Conservation (phyloP, 163 green algal genomes). For the Chlamydomonas reinhardtii region DNA sequence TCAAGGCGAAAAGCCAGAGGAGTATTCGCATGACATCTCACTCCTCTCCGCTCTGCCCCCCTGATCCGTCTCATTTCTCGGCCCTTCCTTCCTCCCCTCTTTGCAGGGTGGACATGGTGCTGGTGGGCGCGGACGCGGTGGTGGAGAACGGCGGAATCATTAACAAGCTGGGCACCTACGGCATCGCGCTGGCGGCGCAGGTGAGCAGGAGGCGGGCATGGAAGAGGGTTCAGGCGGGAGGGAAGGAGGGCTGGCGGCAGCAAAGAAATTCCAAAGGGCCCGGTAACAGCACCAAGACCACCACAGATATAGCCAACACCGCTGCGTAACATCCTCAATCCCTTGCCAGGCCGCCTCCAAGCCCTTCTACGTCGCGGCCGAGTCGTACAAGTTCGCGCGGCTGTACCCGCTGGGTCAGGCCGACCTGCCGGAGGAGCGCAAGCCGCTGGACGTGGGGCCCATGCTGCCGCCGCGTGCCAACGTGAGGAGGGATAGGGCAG, state of each 20-base stretch:
- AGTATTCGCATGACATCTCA: no score
- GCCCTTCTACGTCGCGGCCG: slow-evolving; percentile 95
- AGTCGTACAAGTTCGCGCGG: slow-evolving; percentile 97
- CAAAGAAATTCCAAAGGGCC: no score
- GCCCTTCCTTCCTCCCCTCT: background rate
- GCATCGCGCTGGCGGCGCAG: slow-evolving; percentile 54
- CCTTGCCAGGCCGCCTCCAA: slow-evolving; percentile 83
- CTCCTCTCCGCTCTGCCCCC: no score
- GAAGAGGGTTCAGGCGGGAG: no score
- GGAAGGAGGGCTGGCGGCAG: no score
- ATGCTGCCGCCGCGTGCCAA: slow-evolving; percentile 78
- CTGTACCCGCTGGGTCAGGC: slow-evolving; percentile 89
- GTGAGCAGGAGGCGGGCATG: background rate
- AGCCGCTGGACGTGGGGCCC: slow-evolving; percentile 86
- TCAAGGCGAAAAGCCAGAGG: no score
- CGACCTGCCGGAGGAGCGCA: slow-evolving; percentile 90
- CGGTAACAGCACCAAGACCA: no score
- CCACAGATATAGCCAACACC: no score
- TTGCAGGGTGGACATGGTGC: slow-evolving; percentile 90
- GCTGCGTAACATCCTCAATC: no score
- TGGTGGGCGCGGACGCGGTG: slow-evolving; percentile 95
- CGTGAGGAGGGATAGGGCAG: background rate
- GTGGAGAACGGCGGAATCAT: slow-evolving; percentile 97
- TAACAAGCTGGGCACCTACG: slow-evolving; percentile 98
- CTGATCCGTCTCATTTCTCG: background rate